A percentile compares a stretch with the other conserved stretches of the same genome.
Evolutionary conservation across 164 flowering plant species (phyloP).

Genomic region (Malania oleifera): DNA sequence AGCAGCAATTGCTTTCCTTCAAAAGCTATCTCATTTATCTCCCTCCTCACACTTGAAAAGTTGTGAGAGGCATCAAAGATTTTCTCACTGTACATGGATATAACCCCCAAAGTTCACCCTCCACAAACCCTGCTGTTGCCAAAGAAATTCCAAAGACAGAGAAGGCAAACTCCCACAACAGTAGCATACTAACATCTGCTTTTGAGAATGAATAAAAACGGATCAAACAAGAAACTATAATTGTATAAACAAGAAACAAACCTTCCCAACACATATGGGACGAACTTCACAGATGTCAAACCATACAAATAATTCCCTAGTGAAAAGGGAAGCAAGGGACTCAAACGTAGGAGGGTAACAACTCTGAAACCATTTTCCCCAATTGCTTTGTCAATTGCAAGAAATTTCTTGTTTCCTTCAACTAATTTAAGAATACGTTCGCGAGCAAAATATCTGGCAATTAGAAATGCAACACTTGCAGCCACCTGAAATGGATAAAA

Average conservation of each 20-base stretch:
- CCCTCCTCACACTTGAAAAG: too few relatives aligned
- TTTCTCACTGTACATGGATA: too few relatives aligned
- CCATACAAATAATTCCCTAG: slow-evolving; percentile 95
- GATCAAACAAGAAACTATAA: background rate
- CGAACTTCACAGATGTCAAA: slow-evolving; percentile 85
- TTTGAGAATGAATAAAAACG: background rate
- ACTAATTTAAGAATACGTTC: slow-evolving; percentile 95
- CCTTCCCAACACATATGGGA: slow-evolving; percentile 98
- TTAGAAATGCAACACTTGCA: slow-evolving; percentile 89
- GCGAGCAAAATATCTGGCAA: slow-evolving; percentile 99
- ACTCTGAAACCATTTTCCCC: slow-evolving; percentile 97
- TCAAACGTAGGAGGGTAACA: slow-evolving; percentile 91
- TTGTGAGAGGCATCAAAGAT: too few relatives aligned
- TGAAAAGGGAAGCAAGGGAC: slow-evolving; percentile 97
- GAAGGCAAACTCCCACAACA: background rate
- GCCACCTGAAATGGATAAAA: slow-evolving; percentile 59
- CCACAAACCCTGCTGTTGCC: too few relatives aligned
- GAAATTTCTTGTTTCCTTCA: slow-evolving; percentile 92
- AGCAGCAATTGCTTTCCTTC: too few relatives aligned
- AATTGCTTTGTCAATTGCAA: slow-evolving; percentile 97
- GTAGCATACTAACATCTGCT: background rate
- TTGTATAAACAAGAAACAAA: slow-evolving; percentile 20
- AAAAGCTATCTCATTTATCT: too few relatives aligned
- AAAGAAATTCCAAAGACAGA: too few relatives aligned
- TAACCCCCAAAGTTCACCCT: too few relatives aligned